Evolutionary conservation across 2,329 filamentous ascomycete genomes (phyloP).

Genomic region (Metarhizium robertsii): DNA sequence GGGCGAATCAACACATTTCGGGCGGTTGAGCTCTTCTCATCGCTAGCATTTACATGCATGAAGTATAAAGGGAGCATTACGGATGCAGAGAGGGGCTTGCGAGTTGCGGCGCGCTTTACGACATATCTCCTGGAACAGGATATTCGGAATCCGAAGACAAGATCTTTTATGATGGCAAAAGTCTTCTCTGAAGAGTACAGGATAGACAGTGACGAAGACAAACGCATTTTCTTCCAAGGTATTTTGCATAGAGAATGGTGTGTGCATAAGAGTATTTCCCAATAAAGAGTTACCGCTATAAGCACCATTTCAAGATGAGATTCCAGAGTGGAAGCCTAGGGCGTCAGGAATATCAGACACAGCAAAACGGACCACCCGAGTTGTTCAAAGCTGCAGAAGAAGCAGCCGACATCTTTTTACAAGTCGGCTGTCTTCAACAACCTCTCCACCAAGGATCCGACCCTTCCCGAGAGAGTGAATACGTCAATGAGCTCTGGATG

Average conservation of each 20-base stretch:
- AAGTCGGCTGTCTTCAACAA: neutral
- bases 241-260: neutral
- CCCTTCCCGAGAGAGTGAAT: neutral
- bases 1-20: neutral
- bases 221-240: neutral
- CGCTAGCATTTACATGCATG: neutral
- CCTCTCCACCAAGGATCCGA: neutral
- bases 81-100: neutral
- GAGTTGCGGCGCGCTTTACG: neutral
- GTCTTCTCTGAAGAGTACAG: neutral
- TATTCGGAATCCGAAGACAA: neutral
- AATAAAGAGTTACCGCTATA: neutral
- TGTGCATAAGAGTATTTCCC: neutral
- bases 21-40: slow-evolving; percentile 1
- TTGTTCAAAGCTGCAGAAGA: neutral
- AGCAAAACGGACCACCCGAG: neutral
- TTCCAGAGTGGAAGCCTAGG: neutral
- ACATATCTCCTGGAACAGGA: neutral
- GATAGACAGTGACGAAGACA: neutral
- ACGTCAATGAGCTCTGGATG: neutral
- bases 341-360: neutral
- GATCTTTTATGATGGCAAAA: slow-evolving; percentile 1
- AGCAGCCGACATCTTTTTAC: neutral
- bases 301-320: neutral
- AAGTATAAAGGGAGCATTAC: neutral